Conservation (phyloP, 202 grass and related monocot species). For the Eragrostis tef region DNA sequence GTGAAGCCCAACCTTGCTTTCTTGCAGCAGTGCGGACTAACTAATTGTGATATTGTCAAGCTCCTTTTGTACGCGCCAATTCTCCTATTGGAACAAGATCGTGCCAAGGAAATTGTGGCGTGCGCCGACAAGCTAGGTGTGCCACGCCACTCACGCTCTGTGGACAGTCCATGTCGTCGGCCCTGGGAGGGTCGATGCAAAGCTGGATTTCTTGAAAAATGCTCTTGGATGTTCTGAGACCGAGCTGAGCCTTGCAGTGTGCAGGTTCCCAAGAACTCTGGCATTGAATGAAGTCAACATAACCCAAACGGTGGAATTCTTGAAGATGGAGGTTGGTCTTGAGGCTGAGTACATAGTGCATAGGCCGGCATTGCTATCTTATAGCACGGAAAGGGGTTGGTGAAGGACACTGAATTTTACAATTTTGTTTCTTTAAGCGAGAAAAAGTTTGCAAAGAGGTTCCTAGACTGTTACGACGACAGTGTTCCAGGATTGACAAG, state of each 20-base stretch:
- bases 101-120: conserved; percentile 9
- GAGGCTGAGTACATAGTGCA: not conserved
- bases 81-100: not conserved
- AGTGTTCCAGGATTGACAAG: not conserved
- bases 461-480: not conserved
- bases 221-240: conserved; percentile 45
- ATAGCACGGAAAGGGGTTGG: conserved; percentile 36
- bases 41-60: not conserved
- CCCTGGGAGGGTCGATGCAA: not conserved
- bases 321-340: conserved; percentile 32
- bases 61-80: not conserved
- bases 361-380: not conserved
- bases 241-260: not conserved
- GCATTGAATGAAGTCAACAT: not conserved
- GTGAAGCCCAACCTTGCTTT: conserved; percentile 39
- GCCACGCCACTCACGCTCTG: not conserved
- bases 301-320: not conserved
- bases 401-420: conserved; percentile 4
- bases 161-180: not conserved
- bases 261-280: conserved; percentile 19
- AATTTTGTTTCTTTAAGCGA: not conserved
- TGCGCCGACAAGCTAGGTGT: conserved; percentile 31
- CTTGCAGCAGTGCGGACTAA: conserved; percentile 39
- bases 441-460: not conserved
- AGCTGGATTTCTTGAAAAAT: conserved; percentile 15